A percentile compares a stretch with the other conserved stretches of the same genome.
These are phyloP conservation scores for Haplosporangium gracile DNA, from an alignment of 192 early-diverging fungal species.

Conservation along the genomic window DNA sequence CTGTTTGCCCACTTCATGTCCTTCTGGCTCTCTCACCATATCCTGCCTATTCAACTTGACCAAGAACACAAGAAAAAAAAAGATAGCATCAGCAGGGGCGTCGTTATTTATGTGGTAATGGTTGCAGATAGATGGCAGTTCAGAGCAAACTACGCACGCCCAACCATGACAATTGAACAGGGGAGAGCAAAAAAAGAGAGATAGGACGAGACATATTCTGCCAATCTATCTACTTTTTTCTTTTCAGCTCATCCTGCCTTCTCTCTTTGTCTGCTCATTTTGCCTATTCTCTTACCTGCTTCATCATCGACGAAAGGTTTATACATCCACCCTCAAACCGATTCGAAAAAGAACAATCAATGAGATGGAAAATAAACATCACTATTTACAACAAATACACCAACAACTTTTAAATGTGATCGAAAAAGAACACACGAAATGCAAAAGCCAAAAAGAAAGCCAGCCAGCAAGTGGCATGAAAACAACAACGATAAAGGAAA, in stretches of 20 bases:
- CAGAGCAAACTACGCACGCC: background rate
- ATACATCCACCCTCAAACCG: background rate
- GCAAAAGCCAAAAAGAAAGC: background rate
- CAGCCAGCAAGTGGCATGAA: background rate
- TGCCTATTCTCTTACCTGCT: background rate
- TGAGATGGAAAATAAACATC: background rate
- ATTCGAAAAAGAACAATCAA: no score
- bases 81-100: background rate
- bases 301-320: background rate
- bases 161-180: background rate
- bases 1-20: background rate
- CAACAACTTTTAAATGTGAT: background rate
- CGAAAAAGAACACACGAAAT: background rate
- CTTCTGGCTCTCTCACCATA: background rate
- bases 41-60: background rate
- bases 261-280: background rate
- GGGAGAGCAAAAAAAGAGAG: background rate
- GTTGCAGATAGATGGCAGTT: background rate
- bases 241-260: background rate
- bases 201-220: background rate
- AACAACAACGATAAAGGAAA: background rate
- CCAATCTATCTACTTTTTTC: background rate
- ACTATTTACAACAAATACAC: background rate
- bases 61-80: background rate
- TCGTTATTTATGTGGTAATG: background rate